Base-by-base conservation (phyloP, 2,329 filamentous ascomycete genomes). In the Paecilomyces sp. region DNA sequence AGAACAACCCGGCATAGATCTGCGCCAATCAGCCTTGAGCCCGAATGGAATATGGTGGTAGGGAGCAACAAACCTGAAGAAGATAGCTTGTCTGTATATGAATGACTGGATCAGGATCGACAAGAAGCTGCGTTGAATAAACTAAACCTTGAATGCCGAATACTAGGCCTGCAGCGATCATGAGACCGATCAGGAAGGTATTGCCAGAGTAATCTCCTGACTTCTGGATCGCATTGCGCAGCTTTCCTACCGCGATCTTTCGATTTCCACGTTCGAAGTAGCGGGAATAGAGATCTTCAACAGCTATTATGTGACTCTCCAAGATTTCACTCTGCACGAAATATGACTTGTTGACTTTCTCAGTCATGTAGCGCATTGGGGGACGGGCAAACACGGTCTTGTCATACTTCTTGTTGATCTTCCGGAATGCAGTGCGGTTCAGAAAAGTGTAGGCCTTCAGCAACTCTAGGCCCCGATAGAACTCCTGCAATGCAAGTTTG, bases 341-440 rank as follows among this genome's bases (percentile, higher is more conserved):
- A 83, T 90, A 91, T 1, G 92, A 85, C 63, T 88, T 88, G 77
- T 91, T 93, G 67, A 99, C 92, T 70, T 93, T 93, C 66, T 97
- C 92, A 33, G 88, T 88, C 84, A 97, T 90, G 74, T 93, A 97
- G 30, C 88, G 85, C 70, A 89, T 83, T 0, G 88, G 83, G 0
- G 91, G 91, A 11, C 88, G 84, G 50, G 91, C 88, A 66, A 92
- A 85, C 59, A 92, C 86, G 1, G 89, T 86, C 77, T 97, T 99
- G 80, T 97, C 92, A 72, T 95, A 97, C 75, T 99, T 99, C 75
- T 99, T 99, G 77, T 96, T 97, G 71, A 99, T 91, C 74, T 99
- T 99, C 33, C 92, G 88, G 70, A 97, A 97, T 0, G 92, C 94
- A 0, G 91, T 96, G 55, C 91, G 85, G 73, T 99, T 99, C 13